phyloP scores from a whole-genome alignment of 1,284 basidiomycete species.

The Austroboletus niveus region DNA sequence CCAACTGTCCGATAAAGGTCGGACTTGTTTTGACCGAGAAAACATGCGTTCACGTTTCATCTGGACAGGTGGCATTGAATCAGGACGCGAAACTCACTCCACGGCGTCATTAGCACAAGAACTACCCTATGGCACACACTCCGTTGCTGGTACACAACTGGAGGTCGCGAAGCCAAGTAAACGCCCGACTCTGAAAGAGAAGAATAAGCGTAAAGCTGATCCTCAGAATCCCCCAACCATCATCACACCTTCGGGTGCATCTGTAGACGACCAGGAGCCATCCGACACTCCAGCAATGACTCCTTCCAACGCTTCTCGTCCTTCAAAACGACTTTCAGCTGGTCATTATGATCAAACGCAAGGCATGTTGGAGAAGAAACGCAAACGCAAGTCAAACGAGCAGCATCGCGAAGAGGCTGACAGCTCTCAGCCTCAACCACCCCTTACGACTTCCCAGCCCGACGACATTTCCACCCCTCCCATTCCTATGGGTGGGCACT shows the following conservation, averaged over 20 bases:
- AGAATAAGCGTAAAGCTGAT: constrained; percentile 24
- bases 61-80: neutral
- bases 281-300: neutral
- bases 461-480: neutral
- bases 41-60: neutral
- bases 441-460: neutral
- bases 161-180: neutral
- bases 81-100: neutral
- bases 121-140: neutral
- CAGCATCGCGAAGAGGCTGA: neutral
- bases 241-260: constrained; percentile 19
- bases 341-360: neutral
- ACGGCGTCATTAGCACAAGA: neutral
- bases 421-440: neutral
- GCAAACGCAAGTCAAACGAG: neutral
- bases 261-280: constrained; percentile 17
- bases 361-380: neutral
- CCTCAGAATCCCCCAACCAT: constrained; percentile 20
- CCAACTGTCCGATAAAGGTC: constrained; percentile 12
- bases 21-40: neutral
- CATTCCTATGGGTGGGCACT: neutral
- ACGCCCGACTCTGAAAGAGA: constrained; percentile 1
- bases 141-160: neutral
- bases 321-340: constrained; percentile 12
- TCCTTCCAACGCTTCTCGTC: constrained; percentile 3